Evolutionary conservation across 2,329 filamentous ascomycete species (phyloP), one percentile per base, ranked within the genome.

Genomic region (Dothidotthia symphoricarpi): DNA sequence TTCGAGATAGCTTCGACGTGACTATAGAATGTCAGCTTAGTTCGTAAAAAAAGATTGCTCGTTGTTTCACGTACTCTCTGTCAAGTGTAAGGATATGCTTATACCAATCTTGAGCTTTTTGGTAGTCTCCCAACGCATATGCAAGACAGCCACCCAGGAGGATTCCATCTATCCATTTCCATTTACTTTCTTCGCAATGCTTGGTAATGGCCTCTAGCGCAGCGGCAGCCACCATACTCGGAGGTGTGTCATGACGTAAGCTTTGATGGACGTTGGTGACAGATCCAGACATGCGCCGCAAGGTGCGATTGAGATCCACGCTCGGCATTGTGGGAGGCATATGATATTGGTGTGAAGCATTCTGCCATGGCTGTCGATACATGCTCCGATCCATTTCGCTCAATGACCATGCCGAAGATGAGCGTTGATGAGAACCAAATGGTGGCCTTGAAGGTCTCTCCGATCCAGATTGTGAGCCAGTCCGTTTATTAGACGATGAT

Each of bases 1-100:
- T 97, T 97, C 15, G 91, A 95, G 28, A 93, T 84, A 15, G 91
- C 89, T 70, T 98, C 93, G 32, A 96, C 85, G 63, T 96, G 88
- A 55, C 84, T 88, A 55, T 12, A 51, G 47, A 24, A 11, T 10
- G 36, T 57, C 44, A 53, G 51, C 22, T 34, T 2, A 24, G 14
- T 22, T 12, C 16, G 22, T 44, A 52, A 31, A 24, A 22, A 22
- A 22, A 9, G 9, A 9, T 6, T 9, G 5, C 5, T 22, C 5
- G 19, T 48, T 13, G 24, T 13, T 24, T 11, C 12, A 51, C 71
- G 65, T 65, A 77, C 71, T 75, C 72, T 39, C 72, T 63, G 61
- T 85, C 81, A 26, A 76, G 70, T 17, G 72, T 72, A 24, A 85
- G 67, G 31, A 85, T 81, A 52, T 82, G 81, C 42, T 76, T 80